These are phyloP conservation scores for Penicillium antarcticum DNA, from an alignment of 495 filamentous ascomycete species.

Conservation along the genomic window DNA sequence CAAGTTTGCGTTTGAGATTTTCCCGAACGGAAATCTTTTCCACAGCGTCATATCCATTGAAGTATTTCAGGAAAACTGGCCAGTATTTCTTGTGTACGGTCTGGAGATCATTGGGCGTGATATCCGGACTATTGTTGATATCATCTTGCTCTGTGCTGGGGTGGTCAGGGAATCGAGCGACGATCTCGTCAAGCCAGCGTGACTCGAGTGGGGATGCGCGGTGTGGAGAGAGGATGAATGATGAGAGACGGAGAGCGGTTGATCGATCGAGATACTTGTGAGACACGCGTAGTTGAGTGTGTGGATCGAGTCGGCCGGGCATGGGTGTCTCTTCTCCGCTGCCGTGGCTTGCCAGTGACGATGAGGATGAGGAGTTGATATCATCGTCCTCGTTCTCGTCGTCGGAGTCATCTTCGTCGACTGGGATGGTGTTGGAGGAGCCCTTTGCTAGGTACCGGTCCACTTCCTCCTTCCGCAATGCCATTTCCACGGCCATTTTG, in stretches of 20 bases:
- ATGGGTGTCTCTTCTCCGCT: slow-evolving; percentile 41
- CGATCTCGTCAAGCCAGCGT: slow-evolving; percentile 70
- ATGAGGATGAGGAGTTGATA: slow-evolving; percentile 36
- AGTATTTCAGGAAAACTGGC: slow-evolving; percentile 66
- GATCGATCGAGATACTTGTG: slow-evolving; percentile 39
- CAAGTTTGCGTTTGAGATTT: slow-evolving; percentile 78
- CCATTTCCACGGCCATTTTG: slow-evolving; percentile 45
- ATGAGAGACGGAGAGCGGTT: slow-evolving; percentile 36
- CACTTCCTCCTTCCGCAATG: slow-evolving; percentile 42
- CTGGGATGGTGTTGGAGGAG: slow-evolving; percentile 9
- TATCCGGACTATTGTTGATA: slow-evolving; percentile 12
- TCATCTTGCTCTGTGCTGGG: slow-evolving; percentile 14
- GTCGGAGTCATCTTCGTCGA: slow-evolving; percentile 14
- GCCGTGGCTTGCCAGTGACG: slow-evolving; percentile 38
- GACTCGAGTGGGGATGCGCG: slow-evolving; percentile 60
- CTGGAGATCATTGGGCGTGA: slow-evolving; percentile 40
- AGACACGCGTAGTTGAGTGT: slow-evolving; percentile 28
- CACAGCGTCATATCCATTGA: slow-evolving; percentile 81
- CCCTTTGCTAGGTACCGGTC: slow-evolving; percentile 39
- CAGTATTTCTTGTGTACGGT: slow-evolving; percentile 51
- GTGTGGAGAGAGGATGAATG: slow-evolving; percentile 51
- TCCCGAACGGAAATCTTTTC: slow-evolving; percentile 83
- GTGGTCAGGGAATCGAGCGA: slow-evolving; percentile 48
- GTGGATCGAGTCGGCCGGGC: slow-evolving; percentile 27
- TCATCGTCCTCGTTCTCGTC: slow-evolving; percentile 28